Evolutionary conservation across 768 basidiomycete genomes (phyloP).

Genomic region (Boletellus ananiceps): DNA sequence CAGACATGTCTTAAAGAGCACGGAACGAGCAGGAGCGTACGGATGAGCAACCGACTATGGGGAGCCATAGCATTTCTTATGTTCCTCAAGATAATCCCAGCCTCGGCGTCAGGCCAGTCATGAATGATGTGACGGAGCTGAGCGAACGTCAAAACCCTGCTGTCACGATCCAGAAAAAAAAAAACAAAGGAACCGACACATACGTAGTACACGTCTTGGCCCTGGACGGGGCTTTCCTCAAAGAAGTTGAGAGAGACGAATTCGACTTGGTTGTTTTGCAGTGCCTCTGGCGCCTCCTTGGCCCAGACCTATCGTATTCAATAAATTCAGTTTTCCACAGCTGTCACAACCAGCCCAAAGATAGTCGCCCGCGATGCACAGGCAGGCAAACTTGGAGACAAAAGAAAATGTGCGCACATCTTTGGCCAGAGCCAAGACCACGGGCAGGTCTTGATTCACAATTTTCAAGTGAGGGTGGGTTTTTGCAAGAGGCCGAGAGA

Average conservation of each 20-base stretch:
- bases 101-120: slow-evolving; percentile 36
- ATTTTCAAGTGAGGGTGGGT: slow-evolving; percentile 26
- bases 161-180: neutral
- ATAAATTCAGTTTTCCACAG: neutral
- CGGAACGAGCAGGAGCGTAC: slow-evolving; percentile 15
- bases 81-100: slow-evolving; percentile 28
- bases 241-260: neutral
- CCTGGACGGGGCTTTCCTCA: slow-evolving; percentile 8
- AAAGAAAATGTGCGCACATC: slow-evolving; percentile 8
- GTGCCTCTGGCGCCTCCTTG: neutral
- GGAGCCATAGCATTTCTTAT: slow-evolving; percentile 27
- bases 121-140: slow-evolving; percentile 30
- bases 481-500: slow-evolving; percentile 27
- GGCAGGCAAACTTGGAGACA: neutral
- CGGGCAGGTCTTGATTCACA: slow-evolving; percentile 27
- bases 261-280: neutral
- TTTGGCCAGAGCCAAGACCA: slow-evolving; percentile 20
- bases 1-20: neutral
- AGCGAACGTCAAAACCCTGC: too few species aligned
- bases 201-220: slow-evolving; percentile 25
- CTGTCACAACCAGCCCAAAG: neutral
- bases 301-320: neutral
- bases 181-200: neutral
- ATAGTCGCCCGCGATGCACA: neutral
- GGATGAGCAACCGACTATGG: slow-evolving; percentile 31